Conservation (phyloP, 371 early-diverging fungal genomes). For the Polyrhizophydium stewartii region DNA sequence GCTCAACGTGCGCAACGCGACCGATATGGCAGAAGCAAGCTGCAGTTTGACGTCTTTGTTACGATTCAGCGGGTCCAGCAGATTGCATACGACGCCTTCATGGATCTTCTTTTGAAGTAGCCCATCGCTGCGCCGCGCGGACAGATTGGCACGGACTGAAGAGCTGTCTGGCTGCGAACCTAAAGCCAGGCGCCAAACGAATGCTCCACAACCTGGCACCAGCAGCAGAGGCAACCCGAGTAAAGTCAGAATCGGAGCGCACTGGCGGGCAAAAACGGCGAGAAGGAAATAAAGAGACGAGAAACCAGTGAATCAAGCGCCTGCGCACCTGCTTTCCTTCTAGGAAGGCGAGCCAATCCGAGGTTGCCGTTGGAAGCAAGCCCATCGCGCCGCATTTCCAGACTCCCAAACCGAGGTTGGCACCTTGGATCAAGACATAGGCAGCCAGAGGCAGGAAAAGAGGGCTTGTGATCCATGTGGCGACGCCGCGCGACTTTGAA, state of each 20-base stretch:
- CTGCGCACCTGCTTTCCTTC: conserved; percentile 59
- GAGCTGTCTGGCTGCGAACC: background rate
- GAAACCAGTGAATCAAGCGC: background rate
- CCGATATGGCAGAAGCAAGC: background rate
- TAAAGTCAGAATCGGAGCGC: too few species aligned
- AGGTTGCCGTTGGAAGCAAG: conserved; percentile 85
- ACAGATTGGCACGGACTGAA: background rate
- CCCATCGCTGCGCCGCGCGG: too few species aligned
- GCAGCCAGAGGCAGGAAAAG: conserved; percentile 74
- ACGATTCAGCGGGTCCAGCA: too few species aligned
- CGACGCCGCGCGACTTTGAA: background rate
- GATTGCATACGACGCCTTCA: too few species aligned
- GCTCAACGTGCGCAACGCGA: background rate
- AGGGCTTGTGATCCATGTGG: conserved; percentile 15
- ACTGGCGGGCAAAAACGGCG: too few species aligned
- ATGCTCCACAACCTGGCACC: background rate
- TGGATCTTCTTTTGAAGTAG: too few species aligned
- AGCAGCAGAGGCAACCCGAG: background rate
- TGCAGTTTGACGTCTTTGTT: background rate
- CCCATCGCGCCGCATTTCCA: conserved; percentile 94
- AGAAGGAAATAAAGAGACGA: background rate
- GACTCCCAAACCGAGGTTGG: conserved; percentile 76
- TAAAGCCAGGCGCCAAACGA: background rate
- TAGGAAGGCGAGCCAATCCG: conserved; percentile 94
- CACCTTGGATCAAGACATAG: conserved; percentile 74